Evolutionary conservation across 371 early-diverging fungal species (phyloP), one percentile per base, ranked within the genome.

Genomic region (Lichtheimia hyalospora): DNA sequence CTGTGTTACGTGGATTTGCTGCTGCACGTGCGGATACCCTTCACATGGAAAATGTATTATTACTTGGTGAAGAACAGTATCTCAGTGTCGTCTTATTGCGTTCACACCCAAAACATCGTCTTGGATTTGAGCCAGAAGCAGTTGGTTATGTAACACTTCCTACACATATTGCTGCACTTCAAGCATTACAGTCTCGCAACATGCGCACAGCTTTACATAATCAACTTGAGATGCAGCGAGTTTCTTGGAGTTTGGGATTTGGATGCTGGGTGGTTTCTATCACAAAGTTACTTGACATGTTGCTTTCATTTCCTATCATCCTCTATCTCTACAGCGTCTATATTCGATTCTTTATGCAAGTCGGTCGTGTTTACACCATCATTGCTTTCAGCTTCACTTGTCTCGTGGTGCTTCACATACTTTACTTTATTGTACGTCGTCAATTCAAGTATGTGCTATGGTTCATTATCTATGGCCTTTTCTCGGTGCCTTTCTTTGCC

Each of bases 91-190:
- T 77, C 7, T 61, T 81, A 13, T 57, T 81, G 16, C 67, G 63
- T 42, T 75, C 81, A 0, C 74, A 75, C 40, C 77, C 81, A 2
- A 54, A 59, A 2, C 67, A 70, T 50, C 74, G 69, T 3, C 68
- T 81, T 16, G 81, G 75, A 5, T 81, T 81, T 40, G 81, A 77
- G 40, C 77, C 81, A 8, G 77, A 75, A 27, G 81, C 81, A 2
- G 66, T 77, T 21, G 77, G 69, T 0, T 77, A 75, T 55, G 66
- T 69, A 1, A 73, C 69, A 0, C 21, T 81, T 24, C 75, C 81
- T 2, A 73, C 72, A 27, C 62, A 64, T 3, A 75, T 77, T 34
- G 60, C 64, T 24, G 61, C 69, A 13, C 57, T 81, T 0, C 77
- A 77, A 48, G 75, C 68, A 2, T 61, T 67, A 21, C 74, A 75